Base-by-base conservation (phyloP, 2,329 filamentous ascomycete species). In the Lachnum nothofagi region DNA sequence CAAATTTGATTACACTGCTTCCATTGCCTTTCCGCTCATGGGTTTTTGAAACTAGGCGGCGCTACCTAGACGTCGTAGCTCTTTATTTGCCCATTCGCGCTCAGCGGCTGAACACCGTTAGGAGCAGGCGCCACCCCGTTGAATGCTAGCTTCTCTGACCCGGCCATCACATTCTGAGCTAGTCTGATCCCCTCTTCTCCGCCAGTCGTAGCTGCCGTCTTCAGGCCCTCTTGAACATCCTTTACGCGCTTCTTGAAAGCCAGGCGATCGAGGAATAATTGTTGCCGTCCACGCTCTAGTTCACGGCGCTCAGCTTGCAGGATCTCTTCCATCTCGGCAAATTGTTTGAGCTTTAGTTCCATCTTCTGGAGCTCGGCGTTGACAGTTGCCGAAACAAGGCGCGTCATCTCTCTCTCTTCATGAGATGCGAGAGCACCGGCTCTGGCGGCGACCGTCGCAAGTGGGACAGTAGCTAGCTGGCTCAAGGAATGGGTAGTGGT, bases 301-400 rank as follows among this genome's bases (percentile, higher is more conserved):
- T 98, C 93, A 52, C 91, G 82, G 51, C 91, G 85, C 72, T 98
- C 93, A 5, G 91, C 89, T 61, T 94, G 87, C 43, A 98, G 76
- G 38, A 96, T 85, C 16, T 87, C 79, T 70, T 98, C 93, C 79
- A 98, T 91, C 68, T 98, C 93, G 61, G 88, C 86, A 70, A 98
- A 98, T 67, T 97, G 95, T 63, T 89, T 85, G 51, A 98, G 78
- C 71, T 98, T 98, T 61, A 97, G 75, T 70, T 97, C 90, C 54
- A 97, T 83, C 71, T 98, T 98, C 65, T 95, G 86, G 27, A 97
- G 75, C n/a, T 88, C 91, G 10, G 95, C 78, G 65, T 98, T 98
- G 44, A 95, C 88, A 0, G 90, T 89, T 5, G 90, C 86, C 2
- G 90, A 91, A 8, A 98, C 88, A 40, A 97, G 81, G 14, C 90